A percentile compares a stretch with the other conserved stretches of the same genome.
Evolutionary conservation across 192 early-diverging fungal species (phyloP).

Genomic region (Mortierella antarctica): DNA sequence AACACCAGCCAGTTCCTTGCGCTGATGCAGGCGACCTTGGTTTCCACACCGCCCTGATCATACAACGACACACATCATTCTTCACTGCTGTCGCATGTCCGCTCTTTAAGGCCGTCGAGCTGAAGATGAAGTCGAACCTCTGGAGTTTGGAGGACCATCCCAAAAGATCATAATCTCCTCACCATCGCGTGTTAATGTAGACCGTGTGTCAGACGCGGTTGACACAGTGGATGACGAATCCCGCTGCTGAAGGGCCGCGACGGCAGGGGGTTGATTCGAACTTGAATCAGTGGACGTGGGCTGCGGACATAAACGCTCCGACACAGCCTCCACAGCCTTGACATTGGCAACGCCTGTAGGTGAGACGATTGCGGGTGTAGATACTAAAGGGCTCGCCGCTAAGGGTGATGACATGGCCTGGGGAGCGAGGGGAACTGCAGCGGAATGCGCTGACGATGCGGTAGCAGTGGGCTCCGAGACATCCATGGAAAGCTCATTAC

Average conservation of each 20-base stretch:
- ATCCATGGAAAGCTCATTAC: not conserved
- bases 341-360: not conserved
- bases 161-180: constrained; percentile 53
- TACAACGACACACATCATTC: not conserved
- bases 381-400: not conserved
- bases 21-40: too few relatives aligned
- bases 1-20: too few relatives aligned
- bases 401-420: not conserved
- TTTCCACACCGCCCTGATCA: too few relatives aligned
- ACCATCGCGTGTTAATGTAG: constrained; percentile 26
- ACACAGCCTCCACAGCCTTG: too few relatives aligned
- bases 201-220: constrained; percentile 24
- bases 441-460: constrained; percentile 1
- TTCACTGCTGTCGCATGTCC: not conserved
- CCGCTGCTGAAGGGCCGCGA: too few relatives aligned
- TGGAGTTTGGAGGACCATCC: constrained; percentile 36
- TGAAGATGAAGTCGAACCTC: constrained; percentile 3
- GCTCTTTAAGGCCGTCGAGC: not conserved
- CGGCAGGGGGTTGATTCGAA: too few relatives aligned
- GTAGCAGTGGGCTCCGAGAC: constrained; percentile 6
- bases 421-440: not conserved
- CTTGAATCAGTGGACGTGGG: too few relatives aligned
- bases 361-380: not conserved
- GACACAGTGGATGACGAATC: constrained; percentile 4
- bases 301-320: too few relatives aligned